Evolutionary conservation across 306 rosid genomes (phyloP), one percentile per base, ranked within the genome.

Genomic region (Cotoneaster glaucophyllus): DNA sequence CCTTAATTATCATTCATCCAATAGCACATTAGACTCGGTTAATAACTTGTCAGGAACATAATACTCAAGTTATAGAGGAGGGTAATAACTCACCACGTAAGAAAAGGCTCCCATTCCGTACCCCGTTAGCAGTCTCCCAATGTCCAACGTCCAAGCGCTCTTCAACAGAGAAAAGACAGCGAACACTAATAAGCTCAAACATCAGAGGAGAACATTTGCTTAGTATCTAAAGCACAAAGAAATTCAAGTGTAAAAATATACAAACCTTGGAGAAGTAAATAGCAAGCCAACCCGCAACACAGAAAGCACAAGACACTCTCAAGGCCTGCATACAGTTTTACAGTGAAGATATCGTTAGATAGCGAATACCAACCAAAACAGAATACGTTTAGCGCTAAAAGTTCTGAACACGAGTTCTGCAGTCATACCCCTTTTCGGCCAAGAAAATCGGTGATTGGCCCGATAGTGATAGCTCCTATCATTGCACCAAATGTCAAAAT

Each of bases 101-200:
- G 97, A 95, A 79, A 87, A 95, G 43, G 92, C 86, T 80, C 98
- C 98, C 97, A 95, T 95, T 85, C 97, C 98, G 76, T 88, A 95
- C 82, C 98, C 98, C n/a, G 96, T 95, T 75, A 92, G 90, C 75
- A 92, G 81, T 86, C 97, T 91, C 73, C 93, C 98, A 83, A 89
- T 82, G 87, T 90, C 90, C 90, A 95, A 85, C 83, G 87, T 67
- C 74, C 80, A 74, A 54, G 88, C 80, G 5, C 87, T 91, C 98
- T 94, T 63, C 64, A 43, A 71, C 13, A 54, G 52, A 43, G 73
- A 32, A 54, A 81, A 80, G 57, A 67, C 67, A 64, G 32, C 34
- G 74, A 78, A 58, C 64, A 64, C 19, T n/a, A 78, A 64, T 32
- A 72, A 78, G 64, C 41, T 28, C 76, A 32, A 78, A 18, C 66